A percentile compares a stretch with the other conserved stretches of the same genome.
phyloP scores from a whole-genome alignment of 1,139 yeast genomes.

The Geotrichum klebahnii region DNA sequence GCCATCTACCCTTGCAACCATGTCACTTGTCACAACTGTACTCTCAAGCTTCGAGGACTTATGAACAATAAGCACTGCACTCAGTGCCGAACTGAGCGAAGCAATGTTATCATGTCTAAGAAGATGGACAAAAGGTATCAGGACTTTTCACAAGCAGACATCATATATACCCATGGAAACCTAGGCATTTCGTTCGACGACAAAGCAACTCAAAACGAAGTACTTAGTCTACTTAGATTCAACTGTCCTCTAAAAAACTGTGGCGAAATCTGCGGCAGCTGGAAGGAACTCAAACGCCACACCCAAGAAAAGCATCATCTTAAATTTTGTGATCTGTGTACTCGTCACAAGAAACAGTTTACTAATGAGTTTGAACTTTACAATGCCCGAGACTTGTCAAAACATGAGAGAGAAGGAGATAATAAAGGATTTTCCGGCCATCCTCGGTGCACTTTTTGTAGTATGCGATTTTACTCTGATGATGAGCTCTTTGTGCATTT shows the following conservation, averaged over 20 bases:
- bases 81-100: constrained; percentile 68
- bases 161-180: constrained; percentile 35
- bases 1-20: constrained; percentile 84
- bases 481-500: constrained; percentile 83
- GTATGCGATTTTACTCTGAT: constrained; percentile 73
- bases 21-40: constrained; percentile 75
- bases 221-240: constrained; percentile 51
- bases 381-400: constrained; percentile 57
- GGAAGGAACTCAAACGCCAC: constrained; percentile 63
- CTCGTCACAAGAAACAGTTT: constrained; percentile 59
- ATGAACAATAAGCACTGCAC: constrained; percentile 72
- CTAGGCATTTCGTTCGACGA: constrained; percentile 38
- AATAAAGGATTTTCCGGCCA: constrained; percentile 79
- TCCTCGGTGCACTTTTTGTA: constrained; percentile 82
- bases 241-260: constrained; percentile 55
- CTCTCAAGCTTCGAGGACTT: constrained; percentile 76
- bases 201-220: constrained; percentile 40
- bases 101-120: constrained; percentile 56
- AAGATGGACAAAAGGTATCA: constrained; percentile 44
- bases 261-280: constrained; percentile 40
- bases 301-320: constrained; percentile 55
- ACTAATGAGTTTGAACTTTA: constrained; percentile 64
- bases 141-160: constrained; percentile 40
- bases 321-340: constrained; percentile 72
- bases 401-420: constrained; percentile 68